Percentiles rank a stretch among this genome's conserved stretches.
Conservation (phyloP, 768 basidiomycete genomes). For the Coprinopsis sp. region DNA sequence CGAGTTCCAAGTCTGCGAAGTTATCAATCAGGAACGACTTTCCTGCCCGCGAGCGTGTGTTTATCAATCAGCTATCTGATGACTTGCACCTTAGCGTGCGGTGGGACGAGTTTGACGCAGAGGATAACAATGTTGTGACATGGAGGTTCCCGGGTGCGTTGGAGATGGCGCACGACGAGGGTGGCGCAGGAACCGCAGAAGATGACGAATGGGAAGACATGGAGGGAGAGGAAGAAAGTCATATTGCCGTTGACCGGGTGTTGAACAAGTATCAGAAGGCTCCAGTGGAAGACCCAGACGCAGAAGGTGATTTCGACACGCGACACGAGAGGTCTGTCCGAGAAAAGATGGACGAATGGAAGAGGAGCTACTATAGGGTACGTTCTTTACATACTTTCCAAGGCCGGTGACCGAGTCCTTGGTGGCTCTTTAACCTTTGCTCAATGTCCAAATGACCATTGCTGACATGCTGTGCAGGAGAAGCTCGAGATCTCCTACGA, state of each 20-base stretch:
- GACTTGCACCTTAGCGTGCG: slow-evolving; percentile 72
- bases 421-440: too few species aligned
- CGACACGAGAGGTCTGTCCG: slow-evolving; percentile 66
- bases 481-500: slow-evolving; percentile 83
- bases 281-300: slow-evolving; percentile 65
- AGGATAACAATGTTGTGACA: slow-evolving; percentile 74
- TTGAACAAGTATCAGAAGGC: slow-evolving; percentile 87
- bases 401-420: slow-evolving; percentile 1
- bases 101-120: slow-evolving; percentile 94
- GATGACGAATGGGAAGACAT: slow-evolving; percentile 51
- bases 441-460: background rate
- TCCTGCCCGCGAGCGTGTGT: slow-evolving; percentile 73
- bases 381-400: slow-evolving; percentile 10
- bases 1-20: slow-evolving; percentile 31
- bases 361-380: slow-evolving; percentile 84
- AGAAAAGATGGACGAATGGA: slow-evolving; percentile 92
- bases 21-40: slow-evolving; percentile 76
- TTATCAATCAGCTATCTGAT: slow-evolving; percentile 70
- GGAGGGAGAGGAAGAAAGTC: slow-evolving; percentile 68
- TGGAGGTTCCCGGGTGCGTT: slow-evolving; percentile 51
- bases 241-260: slow-evolving; percentile 73
- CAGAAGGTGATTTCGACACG: slow-evolving; percentile 72
- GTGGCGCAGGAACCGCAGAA: slow-evolving; percentile 24
- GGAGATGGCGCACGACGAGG: slow-evolving; percentile 31
- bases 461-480: slow-evolving; percentile 42